Evolutionary conservation across 2,329 filamentous ascomycete species (phyloP), one percentile per base, ranked within the genome.

Genomic region (Periconia digitata): DNA sequence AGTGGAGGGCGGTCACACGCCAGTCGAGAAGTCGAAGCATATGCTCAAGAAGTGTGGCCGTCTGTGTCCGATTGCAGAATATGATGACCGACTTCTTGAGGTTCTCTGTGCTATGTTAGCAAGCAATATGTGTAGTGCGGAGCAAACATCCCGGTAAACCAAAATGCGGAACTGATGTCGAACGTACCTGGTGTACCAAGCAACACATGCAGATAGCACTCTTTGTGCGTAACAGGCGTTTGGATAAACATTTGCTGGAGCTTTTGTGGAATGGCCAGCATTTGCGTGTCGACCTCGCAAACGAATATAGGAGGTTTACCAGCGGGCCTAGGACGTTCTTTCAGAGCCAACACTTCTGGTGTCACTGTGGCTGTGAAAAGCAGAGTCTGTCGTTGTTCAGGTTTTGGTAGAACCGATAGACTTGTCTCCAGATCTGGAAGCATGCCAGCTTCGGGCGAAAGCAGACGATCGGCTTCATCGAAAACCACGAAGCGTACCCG

Each of bases 281-380:
- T 74, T 47, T 76, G 73, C 4, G 86, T 90, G 69, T 92, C 89
- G 36, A 92, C 84, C 73, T 99, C 92, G 63, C 90, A 95, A 39
- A 97, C 83, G 71, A 92, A 96, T 32, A 95, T 85, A 1, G 90
- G 86, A 43, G 83, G 84, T 53, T 89, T 87, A 44, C 84, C 84
- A 1, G 84, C 79, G 37, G 84, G 79, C 7, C 90, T 86, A 8
- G 90, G 86, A 75, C 89, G 83, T 49, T 87, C 82, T 71, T 95
- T 94, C 50, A 97, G 75, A 2, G 90, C 89, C 42, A 90, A 84
- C 3, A 99, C 91, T 75, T 97, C 92, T 2, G 90, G 85, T 0
- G 94, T 97, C 37, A 99, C 85, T 1, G 94, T 99, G 15, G 94
- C 94, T 8, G 94, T 99, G 75, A 99, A 99, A 2, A 99, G 82